Evolutionary conservation across 768 basidiomycete genomes (phyloP).

Genomic region (Crassisporium funariophilum): DNA sequence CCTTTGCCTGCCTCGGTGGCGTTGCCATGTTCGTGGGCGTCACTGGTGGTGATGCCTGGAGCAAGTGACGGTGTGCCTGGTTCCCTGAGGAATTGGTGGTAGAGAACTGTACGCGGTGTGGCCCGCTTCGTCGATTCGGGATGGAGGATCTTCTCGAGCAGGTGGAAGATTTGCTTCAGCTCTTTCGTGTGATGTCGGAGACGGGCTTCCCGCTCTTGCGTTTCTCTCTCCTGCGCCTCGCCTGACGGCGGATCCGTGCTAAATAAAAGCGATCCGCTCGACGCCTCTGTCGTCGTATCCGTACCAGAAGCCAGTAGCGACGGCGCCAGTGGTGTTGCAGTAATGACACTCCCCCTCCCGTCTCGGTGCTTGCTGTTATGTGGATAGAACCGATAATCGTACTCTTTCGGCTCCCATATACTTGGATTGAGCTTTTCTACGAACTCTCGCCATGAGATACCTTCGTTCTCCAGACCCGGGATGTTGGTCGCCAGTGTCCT

Average conservation of each 20-base stretch:
- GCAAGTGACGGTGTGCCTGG: slow-evolving; percentile 2
- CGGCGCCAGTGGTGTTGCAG: slow-evolving; percentile 19
- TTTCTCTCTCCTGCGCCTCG: slow-evolving; percentile 2
- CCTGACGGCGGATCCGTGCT: no score
- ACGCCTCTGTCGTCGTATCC: slow-evolving; percentile 15
- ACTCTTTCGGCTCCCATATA: slow-evolving; percentile 51
- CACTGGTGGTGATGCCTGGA: not conserved
- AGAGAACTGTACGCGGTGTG: slow-evolving; percentile 75
- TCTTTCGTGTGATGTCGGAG: slow-evolving; percentile 49
- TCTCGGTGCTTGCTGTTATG: no score
- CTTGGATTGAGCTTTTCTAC: slow-evolving; percentile 79
- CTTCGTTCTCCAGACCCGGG: slow-evolving; percentile 68
- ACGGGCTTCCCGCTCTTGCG: slow-evolving; percentile 9
- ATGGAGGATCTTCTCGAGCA: slow-evolving; percentile 73
- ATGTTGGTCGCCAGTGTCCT: slow-evolving; percentile 91
- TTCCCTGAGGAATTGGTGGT: slow-evolving; percentile 74
- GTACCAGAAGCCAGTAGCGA: slow-evolving; percentile 1
- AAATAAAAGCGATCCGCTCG: no score
- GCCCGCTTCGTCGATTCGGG: slow-evolving; percentile 78
- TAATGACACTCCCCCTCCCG: slow-evolving; percentile 42
- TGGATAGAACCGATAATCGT: slow-evolving; percentile 60
- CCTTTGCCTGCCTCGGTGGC: slow-evolving; percentile 31
- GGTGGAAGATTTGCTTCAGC: slow-evolving; percentile 68
- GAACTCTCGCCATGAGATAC: slow-evolving; percentile 71
- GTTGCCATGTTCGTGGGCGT: slow-evolving; percentile 32